Evolutionary conservation across 352 stramenopile genomes (phyloP).

Genomic region (Hyphochytrium catenoides): DNA sequence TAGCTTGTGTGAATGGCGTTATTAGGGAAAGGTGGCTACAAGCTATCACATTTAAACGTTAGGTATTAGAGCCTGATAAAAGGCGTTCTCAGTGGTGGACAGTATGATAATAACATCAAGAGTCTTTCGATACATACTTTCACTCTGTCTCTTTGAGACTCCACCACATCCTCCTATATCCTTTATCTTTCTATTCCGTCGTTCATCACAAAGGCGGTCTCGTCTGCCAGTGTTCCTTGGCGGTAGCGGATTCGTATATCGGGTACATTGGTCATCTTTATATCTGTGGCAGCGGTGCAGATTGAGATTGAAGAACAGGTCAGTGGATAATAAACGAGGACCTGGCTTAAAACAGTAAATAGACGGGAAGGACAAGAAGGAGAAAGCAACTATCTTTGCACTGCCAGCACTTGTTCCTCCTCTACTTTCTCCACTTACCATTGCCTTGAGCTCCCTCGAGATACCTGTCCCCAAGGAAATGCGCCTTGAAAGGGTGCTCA

Average conservation of each 20-base stretch:
- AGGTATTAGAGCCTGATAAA: too few species aligned
- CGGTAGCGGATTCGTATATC: slow-evolving; percentile 74
- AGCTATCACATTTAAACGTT: too few species aligned
- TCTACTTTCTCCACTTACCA: slow-evolving; percentile 15
- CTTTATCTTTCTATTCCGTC: too few species aligned
- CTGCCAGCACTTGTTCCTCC: background rate
- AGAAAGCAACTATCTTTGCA: background rate
- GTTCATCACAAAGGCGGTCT: too few species aligned
- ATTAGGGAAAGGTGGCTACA: too few species aligned
- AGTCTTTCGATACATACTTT: too few species aligned
- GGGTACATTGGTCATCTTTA: slow-evolving; percentile 78
- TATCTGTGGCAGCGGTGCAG: slow-evolving; percentile 44
- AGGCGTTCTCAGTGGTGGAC: too few species aligned
- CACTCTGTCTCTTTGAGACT: too few species aligned
- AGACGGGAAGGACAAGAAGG: background rate
- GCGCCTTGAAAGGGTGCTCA: slow-evolving; percentile 87
- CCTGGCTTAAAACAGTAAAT: slow-evolving; percentile 6
- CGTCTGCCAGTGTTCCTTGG: slow-evolving; percentile 42
- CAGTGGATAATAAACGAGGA: slow-evolving; percentile 4
- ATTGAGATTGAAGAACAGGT: too few species aligned
- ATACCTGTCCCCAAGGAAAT: slow-evolving; percentile 87
- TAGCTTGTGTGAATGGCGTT: too few species aligned
- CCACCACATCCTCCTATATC: too few species aligned
- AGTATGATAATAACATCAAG: too few species aligned
- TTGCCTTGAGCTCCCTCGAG: slow-evolving; percentile 37